These are phyloP conservation scores for Dendryphion nanum DNA, from an alignment of 2,329 filamentous ascomycete genomes.

Conservation along the genomic window DNA sequence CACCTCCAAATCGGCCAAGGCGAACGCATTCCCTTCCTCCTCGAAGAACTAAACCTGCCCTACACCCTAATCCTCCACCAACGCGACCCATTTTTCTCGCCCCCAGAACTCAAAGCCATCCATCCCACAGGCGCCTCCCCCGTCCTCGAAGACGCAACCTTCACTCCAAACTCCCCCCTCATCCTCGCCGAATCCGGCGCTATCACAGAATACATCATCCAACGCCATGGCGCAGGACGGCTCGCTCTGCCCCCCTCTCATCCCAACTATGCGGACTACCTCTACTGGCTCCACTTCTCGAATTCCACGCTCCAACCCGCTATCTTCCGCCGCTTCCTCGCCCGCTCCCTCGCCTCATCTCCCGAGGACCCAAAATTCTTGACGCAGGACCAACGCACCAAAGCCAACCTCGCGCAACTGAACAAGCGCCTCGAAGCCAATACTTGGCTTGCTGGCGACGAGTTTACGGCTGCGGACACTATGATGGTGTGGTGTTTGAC, in stretches of 20 bases:
- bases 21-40: slow-evolving; percentile 63
- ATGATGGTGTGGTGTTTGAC: slow-evolving; percentile 63
- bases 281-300: slow-evolving; percentile 65
- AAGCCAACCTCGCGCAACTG: slow-evolving; percentile 43
- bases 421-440: slow-evolving; percentile 50
- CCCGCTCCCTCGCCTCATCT: slow-evolving; percentile 28
- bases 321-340: slow-evolving; percentile 29
- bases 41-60: slow-evolving; percentile 60
- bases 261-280: slow-evolving; percentile 57
- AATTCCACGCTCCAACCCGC: slow-evolving; percentile 42
- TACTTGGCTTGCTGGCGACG: slow-evolving; percentile 58
- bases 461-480: slow-evolving; percentile 65
- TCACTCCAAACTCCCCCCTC: slow-evolving; percentile 43
- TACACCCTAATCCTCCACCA: slow-evolving; percentile 53
- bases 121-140: slow-evolving; percentile 56
- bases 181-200: slow-evolving; percentile 61
- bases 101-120: slow-evolving; percentile 25
- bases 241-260: slow-evolving; percentile 49
- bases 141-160: slow-evolving; percentile 55
- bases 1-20: slow-evolving; percentile 55
- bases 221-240: slow-evolving; percentile 49
- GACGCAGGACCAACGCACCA: slow-evolving; percentile 33
- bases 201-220: slow-evolving; percentile 61
- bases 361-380: slow-evolving; percentile 34
- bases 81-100: slow-evolving; percentile 45